These are phyloP conservation scores for Colletotrichum sp. DNA, from an alignment of 2,329 filamentous ascomycete genomes.

Conservation along the genomic window DNA sequence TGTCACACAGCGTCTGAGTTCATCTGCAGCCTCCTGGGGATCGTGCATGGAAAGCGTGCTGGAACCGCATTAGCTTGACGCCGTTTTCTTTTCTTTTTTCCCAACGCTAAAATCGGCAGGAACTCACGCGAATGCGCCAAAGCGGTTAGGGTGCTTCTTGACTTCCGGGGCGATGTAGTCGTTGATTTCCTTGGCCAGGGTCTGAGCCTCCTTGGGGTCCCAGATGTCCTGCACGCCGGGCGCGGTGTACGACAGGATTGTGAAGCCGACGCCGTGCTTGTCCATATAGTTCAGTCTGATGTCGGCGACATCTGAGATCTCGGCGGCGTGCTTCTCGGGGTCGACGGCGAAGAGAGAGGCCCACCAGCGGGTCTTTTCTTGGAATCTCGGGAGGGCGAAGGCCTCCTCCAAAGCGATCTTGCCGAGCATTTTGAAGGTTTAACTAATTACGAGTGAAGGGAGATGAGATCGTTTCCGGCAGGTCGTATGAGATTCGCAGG, in stretches of 20 bases:
- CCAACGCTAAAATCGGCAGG: background rate
- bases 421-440: constrained; percentile 50
- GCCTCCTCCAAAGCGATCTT: constrained; percentile 69
- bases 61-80: background rate
- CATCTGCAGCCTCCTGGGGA: constrained; percentile 28
- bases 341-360: background rate
- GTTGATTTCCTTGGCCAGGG: constrained; percentile 42
- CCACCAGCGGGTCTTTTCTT: constrained; percentile 31
- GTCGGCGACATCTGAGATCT: constrained; percentile 52
- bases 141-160: constrained; percentile 37
- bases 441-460: background rate
- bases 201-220: constrained; percentile 44
- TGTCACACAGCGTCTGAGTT: constrained; percentile 58
- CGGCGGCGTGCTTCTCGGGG: background rate
- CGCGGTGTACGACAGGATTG: constrained; percentile 52
- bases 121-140: constrained; percentile 51
- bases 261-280: constrained; percentile 52
- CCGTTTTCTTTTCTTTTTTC: background rate
- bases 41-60: background rate
- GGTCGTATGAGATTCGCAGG: background rate
- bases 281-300: constrained; percentile 30
- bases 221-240: constrained; percentile 52
- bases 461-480: background rate
- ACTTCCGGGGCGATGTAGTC: background rate
- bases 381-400: constrained; percentile 52